Percentiles rank a stretch among this genome's conserved stretches.
phyloP scores from a whole-genome alignment of 2,329 filamentous ascomycete species.

The Plenodomus lindquistii region DNA sequence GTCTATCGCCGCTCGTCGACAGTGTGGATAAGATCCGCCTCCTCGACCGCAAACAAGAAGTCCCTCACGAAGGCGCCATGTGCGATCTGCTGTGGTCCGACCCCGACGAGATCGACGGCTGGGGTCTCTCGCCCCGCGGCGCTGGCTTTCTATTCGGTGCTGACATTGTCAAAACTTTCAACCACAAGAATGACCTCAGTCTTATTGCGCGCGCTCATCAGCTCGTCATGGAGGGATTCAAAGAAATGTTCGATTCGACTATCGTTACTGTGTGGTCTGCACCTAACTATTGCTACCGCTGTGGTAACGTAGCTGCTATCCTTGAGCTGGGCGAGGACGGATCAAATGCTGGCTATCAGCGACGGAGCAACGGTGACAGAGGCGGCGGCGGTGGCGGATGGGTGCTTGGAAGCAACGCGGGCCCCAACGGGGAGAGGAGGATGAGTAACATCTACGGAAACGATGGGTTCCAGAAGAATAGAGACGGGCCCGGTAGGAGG shows the following conservation, averaged over 20 bases:
- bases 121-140: constrained; percentile 90
- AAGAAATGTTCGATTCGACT: constrained; percentile 89
- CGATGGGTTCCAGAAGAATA: constrained; percentile 48
- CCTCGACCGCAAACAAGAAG: constrained; percentile 92
- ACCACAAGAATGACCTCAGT: constrained; percentile 88
- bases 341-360: constrained; percentile 51
- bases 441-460: constrained; percentile 44
- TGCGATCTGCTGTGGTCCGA: constrained; percentile 98
- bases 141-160: constrained; percentile 95
- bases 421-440: constrained; percentile 36
- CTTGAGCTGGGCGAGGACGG: constrained; percentile 89
- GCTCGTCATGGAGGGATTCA: constrained; percentile 98
- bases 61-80: constrained; percentile 98
- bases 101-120: constrained; percentile 96
- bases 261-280: constrained; percentile 96
- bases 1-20: constrained; percentile 87
- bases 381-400: constrained; percentile 51
- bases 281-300: constrained; percentile 69
- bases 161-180: constrained; percentile 93
- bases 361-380: constrained; percentile 68
- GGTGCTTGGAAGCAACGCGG: constrained; percentile 39
- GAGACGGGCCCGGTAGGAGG: constrained; percentile 76
- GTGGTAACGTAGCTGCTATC: constrained; percentile 76
- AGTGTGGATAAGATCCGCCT: constrained; percentile 94
- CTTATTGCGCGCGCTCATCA: constrained; percentile 94